phyloP scores from a whole-genome alignment of 768 basidiomycete species.

The Russula vinacea region DNA sequence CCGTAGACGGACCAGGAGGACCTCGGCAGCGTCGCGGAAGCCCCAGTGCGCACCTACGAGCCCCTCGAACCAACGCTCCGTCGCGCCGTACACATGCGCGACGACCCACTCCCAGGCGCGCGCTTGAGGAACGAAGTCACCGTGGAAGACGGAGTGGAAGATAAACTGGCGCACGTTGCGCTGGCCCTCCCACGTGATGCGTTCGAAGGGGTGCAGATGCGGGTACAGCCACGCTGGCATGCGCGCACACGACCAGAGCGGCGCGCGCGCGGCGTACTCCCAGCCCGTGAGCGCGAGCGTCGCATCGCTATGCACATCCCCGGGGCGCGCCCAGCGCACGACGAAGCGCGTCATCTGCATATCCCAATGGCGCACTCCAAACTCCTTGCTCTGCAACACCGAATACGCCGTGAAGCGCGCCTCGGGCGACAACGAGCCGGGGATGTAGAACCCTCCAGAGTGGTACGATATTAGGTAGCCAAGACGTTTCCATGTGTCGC shows the following conservation, averaged over 20 bases:
- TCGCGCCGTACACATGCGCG: slow-evolving; percentile 34
- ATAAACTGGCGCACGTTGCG: slow-evolving; percentile 31
- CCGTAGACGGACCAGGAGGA: slow-evolving; percentile 32
- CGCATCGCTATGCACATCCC: slow-evolving; percentile 22
- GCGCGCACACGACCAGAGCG: slow-evolving; percentile 38
- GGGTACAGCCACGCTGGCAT: slow-evolving; percentile 35
- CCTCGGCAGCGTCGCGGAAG: slow-evolving; percentile 32
- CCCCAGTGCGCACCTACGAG: slow-evolving; percentile 35
- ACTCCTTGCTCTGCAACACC: slow-evolving; percentile 33
- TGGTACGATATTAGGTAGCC: slow-evolving; percentile 33
- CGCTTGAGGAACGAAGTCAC: slow-evolving; percentile 22
- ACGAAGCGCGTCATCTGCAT: slow-evolving; percentile 37
- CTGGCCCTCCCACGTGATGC: slow-evolving; percentile 33
- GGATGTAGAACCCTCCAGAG: slow-evolving; percentile 36
- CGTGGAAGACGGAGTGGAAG: slow-evolving; percentile 31
- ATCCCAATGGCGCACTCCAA: slow-evolving; percentile 35
- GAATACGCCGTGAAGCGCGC: slow-evolving; percentile 33
- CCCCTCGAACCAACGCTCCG: slow-evolving; percentile 38
- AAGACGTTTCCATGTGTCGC: slow-evolving; percentile 34
- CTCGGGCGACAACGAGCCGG: slow-evolving; percentile 31
- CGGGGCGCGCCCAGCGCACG: slow-evolving; percentile 31
- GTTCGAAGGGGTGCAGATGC: slow-evolving; percentile 30
- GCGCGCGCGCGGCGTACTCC: slow-evolving; percentile 36
- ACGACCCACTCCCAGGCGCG: slow-evolving; percentile 34
- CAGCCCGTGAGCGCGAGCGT: slow-evolving; percentile 35